Evolutionary conservation across 2,329 filamentous ascomycete species (phyloP), one percentile per base, ranked within the genome.

Genomic region (Exophiala aquamarina): DNA sequence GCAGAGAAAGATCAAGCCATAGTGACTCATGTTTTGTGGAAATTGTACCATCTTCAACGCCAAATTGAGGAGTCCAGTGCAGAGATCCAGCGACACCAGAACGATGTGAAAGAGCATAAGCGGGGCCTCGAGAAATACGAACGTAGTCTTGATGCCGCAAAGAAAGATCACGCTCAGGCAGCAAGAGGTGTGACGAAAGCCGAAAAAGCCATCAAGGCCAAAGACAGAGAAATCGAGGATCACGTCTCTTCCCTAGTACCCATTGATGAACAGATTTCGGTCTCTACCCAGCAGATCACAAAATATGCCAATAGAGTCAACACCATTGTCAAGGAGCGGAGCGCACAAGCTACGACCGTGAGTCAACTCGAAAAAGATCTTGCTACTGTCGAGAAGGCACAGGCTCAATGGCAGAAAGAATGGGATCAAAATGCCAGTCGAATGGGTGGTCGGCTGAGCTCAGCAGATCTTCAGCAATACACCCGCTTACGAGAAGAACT

Each of bases 1-100:
- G 87, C 93, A 44, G 89, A 97, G 66, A 84, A 89, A 40, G 92
- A 98, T 64, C 81, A 89, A 44, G 93, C 92, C 6, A 87, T 96
- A 47, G 88, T 97, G 45, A 91, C 87, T 1, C 92, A 97, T 57
- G 91, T 94, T 26, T 74, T 98, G 11, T 98, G 92, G 92, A 97
- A 96, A 70, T 77, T 98, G 1, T 97, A 89, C 66, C 90, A 95
- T 63, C 94, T 95, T 65, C 92, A 98, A 67, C 86, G 85, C 48
- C 81, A 90, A 21, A 96, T 98, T 74, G 89, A 96, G 59, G 87
- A 92, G 59, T 95, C 93, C 18, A 91, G 86, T 58, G 83, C 83
- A 35, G 85, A 93, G 61, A 98, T 98, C 48, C 86, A 92, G 61
- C 89, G 88, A 59, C 90, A 96, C 60, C 91, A 97, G 61, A 89